Base-by-base conservation (phyloP, 495 filamentous ascomycete genomes). In the Friedmanniomyces endolithicus region DNA sequence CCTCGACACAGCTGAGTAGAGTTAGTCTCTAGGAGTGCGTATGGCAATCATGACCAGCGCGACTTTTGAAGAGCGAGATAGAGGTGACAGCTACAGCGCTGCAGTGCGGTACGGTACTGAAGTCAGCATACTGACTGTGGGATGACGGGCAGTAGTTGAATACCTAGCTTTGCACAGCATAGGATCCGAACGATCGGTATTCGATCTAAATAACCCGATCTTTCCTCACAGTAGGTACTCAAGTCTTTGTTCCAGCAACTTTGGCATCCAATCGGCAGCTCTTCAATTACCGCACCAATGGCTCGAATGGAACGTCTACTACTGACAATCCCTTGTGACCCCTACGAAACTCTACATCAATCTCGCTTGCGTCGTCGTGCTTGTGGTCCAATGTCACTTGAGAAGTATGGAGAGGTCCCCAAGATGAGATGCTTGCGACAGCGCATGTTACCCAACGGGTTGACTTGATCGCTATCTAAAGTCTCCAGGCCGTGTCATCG, bases 1-100 rank as follows among this genome's bases (percentile, higher is more conserved):
- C 68, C 79, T 98, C 64, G 92, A 98, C 70, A 90, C 90, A 68
- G 92, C 90, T 67, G 92, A 97, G 79, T 95, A 85, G 58, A 43
- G 29, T 44, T 41, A n/a, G 50, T 7, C 23, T 6, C 8, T 20
- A 25, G 2, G 11, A 27, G 8, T 49, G 45, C 53, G 17, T 2
- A 48, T 49, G 45, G 20, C 16, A 6, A 43, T 40, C 1, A 56
- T 50, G 14, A 29, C 53, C 40, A 19, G 47, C 4, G n/a, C 45
- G n/a, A 8, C 35, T 41, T 11, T 3, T 12, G 17, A 50, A 40
- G n/a, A 17, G n/a, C 9, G 17, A 31, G 31, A 14, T 4, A 3
- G 16, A 52, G 24, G 17, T 6, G 9, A 31, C 27, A 9, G 27
- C 27, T 22, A 22, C 31, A n/a, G n/a, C n/a, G 17, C 2, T 3